Base-by-base conservation (phyloP, 2,329 filamentous ascomycete species). In the Ceratocystis ficicola region DNA sequence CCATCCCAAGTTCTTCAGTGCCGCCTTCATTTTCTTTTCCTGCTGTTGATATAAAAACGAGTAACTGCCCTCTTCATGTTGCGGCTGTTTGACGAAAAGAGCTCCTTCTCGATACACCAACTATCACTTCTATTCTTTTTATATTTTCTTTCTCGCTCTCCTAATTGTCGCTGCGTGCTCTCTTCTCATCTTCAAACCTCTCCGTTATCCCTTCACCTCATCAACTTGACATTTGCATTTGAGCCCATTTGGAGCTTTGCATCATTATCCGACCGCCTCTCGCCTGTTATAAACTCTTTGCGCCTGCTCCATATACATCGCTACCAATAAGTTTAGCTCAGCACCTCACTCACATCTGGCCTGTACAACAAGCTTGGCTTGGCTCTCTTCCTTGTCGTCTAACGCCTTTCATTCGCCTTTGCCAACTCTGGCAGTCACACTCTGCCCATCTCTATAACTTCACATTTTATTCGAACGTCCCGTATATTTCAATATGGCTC, bases 1-100 rank as follows among this genome's bases (percentile, higher is more conserved):
- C 15, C 52, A 12, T 30, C 22, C 12, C 25, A 30, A n/a, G 52
- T 30, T 17, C 10, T 17, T 57, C 10, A n/a, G n/a, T 52, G 48
- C n/a, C n/a, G 25, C 12, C 48, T 32, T 44, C 10, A 7, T 44
- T 62, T 65, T 32, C 15, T n/a, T 12, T 15, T 20, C 2, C 5
- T 48, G 17, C 44, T 28, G 12, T 48, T 62, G 55, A 62, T 28
- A 48, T 25, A 48, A 50, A 62, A 22, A n/a, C 52, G 28, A 57
- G 52, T 57, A 57, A 28, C 30, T 57, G 52, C 52, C 52, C 52
- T 57, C 52, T 30, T 57, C 52, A 22, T 57, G 22, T 30, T n/a
- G 28, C 25, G 15, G 2, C 52, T 57, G 15, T 17, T 57, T 25
- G 22, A 30, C 17, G 46, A 41, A 64, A 52, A 55, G 25, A 15